Base-by-base conservation (phyloP, 192 early-diverging fungal genomes). In the Umbelopsis sp. region DNA sequence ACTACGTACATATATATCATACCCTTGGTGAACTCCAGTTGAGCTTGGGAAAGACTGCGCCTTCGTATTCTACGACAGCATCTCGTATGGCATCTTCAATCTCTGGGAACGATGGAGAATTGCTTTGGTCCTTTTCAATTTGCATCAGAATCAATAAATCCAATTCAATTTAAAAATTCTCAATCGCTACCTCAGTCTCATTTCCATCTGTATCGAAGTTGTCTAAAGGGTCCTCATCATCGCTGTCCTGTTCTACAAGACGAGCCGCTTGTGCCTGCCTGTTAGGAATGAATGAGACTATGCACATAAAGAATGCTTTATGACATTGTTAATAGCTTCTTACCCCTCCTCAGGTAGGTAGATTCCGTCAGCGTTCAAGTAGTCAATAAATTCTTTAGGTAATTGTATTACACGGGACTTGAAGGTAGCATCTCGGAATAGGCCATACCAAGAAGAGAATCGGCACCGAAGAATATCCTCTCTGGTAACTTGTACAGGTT, bases 1-100 rank as follows among this genome's bases (percentile, higher is more conserved):
- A 24, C 6, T 11, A 22, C 26, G n/a, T 20, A 25, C 29, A 32
- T 1, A 8, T 41, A 17, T n/a, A n/a, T n/a, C 43, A 81, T 70
- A 91, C 89, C 68, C 90, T 91, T 4, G 97, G 97, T 0, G 95
- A 92, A 69, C 90, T 93, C 98, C 98, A 99, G 76, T 93, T 95
- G 65, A 98, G 87, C 49, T 97, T 97, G 20, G 96, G 96, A 74
- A 99, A 96, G 29, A 94, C 92, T 12, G 81, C 85, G 9, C 93
- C 94, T 25, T 90, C 94, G 38, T 94, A 85, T 29, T 86, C 81
- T 1, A 83, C 85, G 41, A 99, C 93, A 4, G 84, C 84, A 20
- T 78, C 70, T 36, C 82, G 81, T 44, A 98, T 93, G 29, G 81
- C 73, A 0, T 49, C 31, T 25, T 91, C 90, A 26, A 94, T 68